Conservation (phyloP, 306 rosid species). For the Adenanthera pavonina region DNA sequence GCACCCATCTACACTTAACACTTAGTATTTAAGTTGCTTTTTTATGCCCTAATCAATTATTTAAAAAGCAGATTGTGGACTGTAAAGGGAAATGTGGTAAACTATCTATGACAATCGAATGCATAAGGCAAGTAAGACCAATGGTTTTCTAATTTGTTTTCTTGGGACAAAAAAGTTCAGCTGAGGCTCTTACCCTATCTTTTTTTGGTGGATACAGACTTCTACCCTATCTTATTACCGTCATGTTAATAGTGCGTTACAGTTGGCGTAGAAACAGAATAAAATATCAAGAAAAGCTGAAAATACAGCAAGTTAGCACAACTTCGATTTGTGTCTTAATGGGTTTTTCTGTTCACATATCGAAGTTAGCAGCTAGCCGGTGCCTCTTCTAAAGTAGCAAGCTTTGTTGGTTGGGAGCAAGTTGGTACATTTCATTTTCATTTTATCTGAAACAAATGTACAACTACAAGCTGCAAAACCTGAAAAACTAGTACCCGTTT, state of each 20-base stretch:
- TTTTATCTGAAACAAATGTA: constrained; percentile 28
- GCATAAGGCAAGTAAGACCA: not conserved
- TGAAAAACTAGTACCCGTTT: constrained; percentile 24
- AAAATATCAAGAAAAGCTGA: not conserved
- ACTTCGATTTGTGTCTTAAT: not conserved
- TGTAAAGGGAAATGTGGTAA: not conserved
- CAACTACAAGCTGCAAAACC: constrained; percentile 12
- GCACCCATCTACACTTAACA: constrained; percentile 9
- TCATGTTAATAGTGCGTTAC: not conserved
- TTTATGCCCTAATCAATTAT: constrained; percentile 13
- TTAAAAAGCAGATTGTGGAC: not conserved
- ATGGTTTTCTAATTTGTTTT: not conserved
- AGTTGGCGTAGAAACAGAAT: not conserved
- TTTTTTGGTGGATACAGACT: too few relatives aligned
- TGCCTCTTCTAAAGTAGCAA: constrained; percentile 43
- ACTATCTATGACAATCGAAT: not conserved
- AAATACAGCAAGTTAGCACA: constrained; percentile 28
- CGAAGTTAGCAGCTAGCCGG: constrained; percentile 10
- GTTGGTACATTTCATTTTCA: constrained; percentile 30
- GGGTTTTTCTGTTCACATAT: not conserved
- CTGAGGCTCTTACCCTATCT: not conserved
- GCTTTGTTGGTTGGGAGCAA: constrained; percentile 39
- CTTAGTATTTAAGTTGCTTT: constrained; percentile 33
- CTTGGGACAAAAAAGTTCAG: not conserved
- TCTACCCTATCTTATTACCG: not conserved